Base-by-base conservation (phyloP, 768 basidiomycete species). In the Auriculariales sp. region DNA sequence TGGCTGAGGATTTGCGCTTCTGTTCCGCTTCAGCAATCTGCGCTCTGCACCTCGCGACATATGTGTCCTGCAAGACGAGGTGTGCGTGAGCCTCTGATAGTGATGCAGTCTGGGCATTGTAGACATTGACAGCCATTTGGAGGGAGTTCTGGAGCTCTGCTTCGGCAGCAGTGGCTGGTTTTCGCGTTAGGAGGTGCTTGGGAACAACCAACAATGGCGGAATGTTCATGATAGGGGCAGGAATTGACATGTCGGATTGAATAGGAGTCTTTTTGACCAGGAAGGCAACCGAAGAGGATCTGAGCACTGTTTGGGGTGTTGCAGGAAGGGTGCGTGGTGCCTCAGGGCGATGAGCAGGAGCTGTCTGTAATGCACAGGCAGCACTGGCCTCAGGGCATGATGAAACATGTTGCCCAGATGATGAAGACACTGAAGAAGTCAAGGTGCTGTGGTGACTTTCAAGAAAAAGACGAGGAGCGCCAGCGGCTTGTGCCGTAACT, bases 11-110 rank as follows among this genome's bases (percentile, higher is more conserved):
- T n/a, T 39, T 10, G 11, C 7, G 9, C 17, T 39, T 39, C 35
- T 39, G 9, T 22, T 39, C 11, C 11, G 15, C 17, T 12, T 15
- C 64, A 42, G 15, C 35, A 48, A 53, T 45, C 53, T 55, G 47
- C 15, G 17, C 25, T 33, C 31, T 29, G 4, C 39, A 45, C 32
- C 39, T 12, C 22, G 32, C 39, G 19, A 31, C 24, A 17, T 48
- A 56, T 5, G 49, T 32, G 10, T 19, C 33, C 22, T 51, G 49
- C n/a, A 53, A 47, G 22, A 54, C 53, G 14, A 47, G 36, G 12
- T 32, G 27, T 17, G 50, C 53, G 30, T 54, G 52, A 25, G 42
- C 11, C 12, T 39, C 31, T 4, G 49, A 10, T 46, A 55, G 24
- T 10, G 19, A 28, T 5, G 15, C 14, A 19, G 49, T 33, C 25